phyloP scores from a whole-genome alignment of 805 yeast species.

The Candida xyloterini region DNA sequence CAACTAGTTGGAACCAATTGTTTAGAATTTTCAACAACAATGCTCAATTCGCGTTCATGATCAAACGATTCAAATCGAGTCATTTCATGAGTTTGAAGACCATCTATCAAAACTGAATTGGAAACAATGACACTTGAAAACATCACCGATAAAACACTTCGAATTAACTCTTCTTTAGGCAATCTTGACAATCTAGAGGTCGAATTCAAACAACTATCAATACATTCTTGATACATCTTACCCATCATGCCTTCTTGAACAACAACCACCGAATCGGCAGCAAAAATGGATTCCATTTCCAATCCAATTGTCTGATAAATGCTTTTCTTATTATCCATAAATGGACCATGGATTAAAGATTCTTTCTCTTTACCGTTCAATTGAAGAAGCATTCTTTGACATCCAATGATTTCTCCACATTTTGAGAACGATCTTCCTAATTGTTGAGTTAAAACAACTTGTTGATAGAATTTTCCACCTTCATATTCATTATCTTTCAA shows the following conservation, averaged over 20 bases:
- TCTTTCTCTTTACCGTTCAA: conserved; percentile 8
- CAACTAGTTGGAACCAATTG: conserved; percentile 13
- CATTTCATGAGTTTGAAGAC: conserved; percentile 19
- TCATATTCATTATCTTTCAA: conserved; percentile 3
- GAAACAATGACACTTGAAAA: neutral
- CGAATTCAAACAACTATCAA: neutral
- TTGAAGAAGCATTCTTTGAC: conserved; percentile 5
- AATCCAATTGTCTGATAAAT: neutral
- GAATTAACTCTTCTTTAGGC: conserved; percentile 1
- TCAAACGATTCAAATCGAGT: conserved; percentile 26
- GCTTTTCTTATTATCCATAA: neutral
- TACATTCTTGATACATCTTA: neutral
- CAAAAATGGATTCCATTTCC: conserved; percentile 2
- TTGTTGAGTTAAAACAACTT: neutral
- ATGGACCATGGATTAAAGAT: neutral
- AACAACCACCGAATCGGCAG: conserved; percentile 6
- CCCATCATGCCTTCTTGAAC: neutral
- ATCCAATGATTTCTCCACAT: neutral
- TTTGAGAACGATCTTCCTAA: neutral
- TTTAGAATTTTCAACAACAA: conserved; percentile 15
- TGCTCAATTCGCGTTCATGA: conserved; percentile 26
- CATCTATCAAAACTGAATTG: conserved; percentile 16
- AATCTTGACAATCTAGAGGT: neutral
- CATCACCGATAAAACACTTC: conserved; percentile 4
- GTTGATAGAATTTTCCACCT: conserved; percentile 10